Percentiles rank a stretch among this genome's conserved stretches.
Conservation (phyloP, 2,329 filamentous ascomycete genomes). For the Fusarium globosum region DNA sequence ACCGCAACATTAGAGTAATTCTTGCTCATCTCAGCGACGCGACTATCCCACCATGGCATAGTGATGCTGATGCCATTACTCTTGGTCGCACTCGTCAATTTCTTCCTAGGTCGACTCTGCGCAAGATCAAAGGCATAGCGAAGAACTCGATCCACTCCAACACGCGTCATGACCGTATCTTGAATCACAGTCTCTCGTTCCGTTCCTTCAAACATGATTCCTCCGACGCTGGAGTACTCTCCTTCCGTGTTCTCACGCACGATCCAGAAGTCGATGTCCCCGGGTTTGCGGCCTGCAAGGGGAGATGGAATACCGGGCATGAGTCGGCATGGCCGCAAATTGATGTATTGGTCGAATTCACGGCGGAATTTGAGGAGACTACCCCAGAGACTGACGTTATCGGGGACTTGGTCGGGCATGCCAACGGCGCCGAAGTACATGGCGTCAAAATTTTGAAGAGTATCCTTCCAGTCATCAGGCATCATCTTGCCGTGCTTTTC, state of each 20-base stretch:
- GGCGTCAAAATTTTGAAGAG: constrained; percentile 69
- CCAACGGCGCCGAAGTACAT: constrained; percentile 77
- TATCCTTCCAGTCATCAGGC: constrained; percentile 60
- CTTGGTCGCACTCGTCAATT: constrained; percentile 74
- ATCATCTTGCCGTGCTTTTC: constrained; percentile 56
- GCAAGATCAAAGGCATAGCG: constrained; percentile 74
- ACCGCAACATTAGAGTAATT: constrained; percentile 68
- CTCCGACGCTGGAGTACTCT: constrained; percentile 74
- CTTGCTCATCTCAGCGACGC: constrained; percentile 63
- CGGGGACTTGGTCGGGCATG: constrained; percentile 64
- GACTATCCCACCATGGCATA: constrained; percentile 76
- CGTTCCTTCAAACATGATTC: constrained; percentile 68
- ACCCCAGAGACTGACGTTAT: constrained; percentile 75
- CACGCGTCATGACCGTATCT: constrained; percentile 71
- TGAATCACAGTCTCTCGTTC: constrained; percentile 71
- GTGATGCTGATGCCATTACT: constrained; percentile 74
- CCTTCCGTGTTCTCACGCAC: constrained; percentile 75
- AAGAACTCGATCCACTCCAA: constrained; percentile 70
- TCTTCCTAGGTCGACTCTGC: constrained; percentile 65
- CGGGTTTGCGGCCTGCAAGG: constrained; percentile 61
- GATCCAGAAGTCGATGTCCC: constrained; percentile 75
- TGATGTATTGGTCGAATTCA: constrained; percentile 75
- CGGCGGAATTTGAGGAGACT: constrained; percentile 75
- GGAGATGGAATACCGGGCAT: constrained; percentile 70
- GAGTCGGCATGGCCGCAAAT: constrained; percentile 72